Base-by-base conservation (phyloP, 2,329 filamentous ascomycete genomes). In the Phialophora chinensis region DNA sequence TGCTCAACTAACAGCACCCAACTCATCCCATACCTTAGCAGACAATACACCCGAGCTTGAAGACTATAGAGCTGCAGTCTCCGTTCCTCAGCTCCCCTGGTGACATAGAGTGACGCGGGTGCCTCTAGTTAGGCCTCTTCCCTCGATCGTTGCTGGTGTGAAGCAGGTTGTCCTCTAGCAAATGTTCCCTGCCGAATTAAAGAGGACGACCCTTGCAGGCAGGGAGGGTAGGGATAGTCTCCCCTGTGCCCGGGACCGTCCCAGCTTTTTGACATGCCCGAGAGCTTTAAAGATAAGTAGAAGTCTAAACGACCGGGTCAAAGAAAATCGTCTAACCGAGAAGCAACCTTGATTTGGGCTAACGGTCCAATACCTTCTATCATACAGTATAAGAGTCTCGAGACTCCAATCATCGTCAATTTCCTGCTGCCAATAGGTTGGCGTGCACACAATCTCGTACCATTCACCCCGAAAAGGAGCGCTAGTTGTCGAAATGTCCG, bases 371-470 rank as follows among this genome's bases (percentile, higher is more conserved):
- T 44, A 60, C 55, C 53, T 54, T 68, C 63, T 65, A 66, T 65
- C 59, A 66, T 68, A 68, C 63, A 63, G 11, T 54, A 53, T 47
- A 61, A 61, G 29, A 50, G 56, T n/a, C 17, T 58, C 29, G 14
- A 60, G 47, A 61, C 47, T 11, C 47, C 47, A 29, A 38, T 61
- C 59, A 17, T 61, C 47, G 38, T 52, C 59, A 27, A 31, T 42
- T 12, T 42, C 38, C 17, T 44, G 23, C 54, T 23, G 33, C 49
- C 44, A 23, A n/a, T 14, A 50, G 59, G 29, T 27, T 61, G 44
- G 31, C n/a, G 59, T 42, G 59, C 49, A 17, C 47, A 25, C 47
- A 38, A 14, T 25, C 58, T 44, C 47, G 7, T 53, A 10, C 6
- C 12, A n/a, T 35, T 2, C 17, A 55, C 29, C 53, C 49, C 49